Evolutionary conservation across 2,329 filamentous ascomycete species (phyloP).

Genomic region (Colletotrichum filicis): DNA sequence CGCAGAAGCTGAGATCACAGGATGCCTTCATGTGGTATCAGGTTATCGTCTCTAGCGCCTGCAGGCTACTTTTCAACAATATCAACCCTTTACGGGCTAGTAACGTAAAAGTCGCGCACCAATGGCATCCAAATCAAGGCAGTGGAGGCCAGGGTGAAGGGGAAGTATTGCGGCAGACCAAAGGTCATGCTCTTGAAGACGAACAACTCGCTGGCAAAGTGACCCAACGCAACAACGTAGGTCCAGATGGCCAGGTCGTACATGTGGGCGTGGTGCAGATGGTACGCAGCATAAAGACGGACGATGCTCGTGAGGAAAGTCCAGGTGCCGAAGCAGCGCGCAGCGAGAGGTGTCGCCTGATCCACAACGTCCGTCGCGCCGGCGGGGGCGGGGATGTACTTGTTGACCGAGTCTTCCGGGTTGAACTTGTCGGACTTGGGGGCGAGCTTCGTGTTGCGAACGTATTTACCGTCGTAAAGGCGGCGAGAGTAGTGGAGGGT

Average conservation of each 20-base stretch:
- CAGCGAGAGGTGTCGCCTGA: constrained; percentile 79
- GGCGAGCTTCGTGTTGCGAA: constrained; percentile 59
- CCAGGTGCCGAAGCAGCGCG: constrained; percentile 88
- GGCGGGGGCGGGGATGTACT: constrained; percentile 58
- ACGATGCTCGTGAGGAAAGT: constrained; percentile 82
- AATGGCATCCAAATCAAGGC: constrained; percentile 70
- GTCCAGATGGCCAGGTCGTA: constrained; percentile 88
- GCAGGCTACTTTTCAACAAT: not conserved
- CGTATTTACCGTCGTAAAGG: constrained; percentile 79
- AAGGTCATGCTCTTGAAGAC: constrained; percentile 81
- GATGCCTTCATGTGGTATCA: not conserved
- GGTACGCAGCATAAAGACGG: constrained; percentile 85
- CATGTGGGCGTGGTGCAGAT: constrained; percentile 76
- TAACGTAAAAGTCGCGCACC: constrained; percentile 78
- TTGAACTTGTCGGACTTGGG: constrained; percentile 54
- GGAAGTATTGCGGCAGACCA: constrained; percentile 65
- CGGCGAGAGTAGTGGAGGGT: constrained; percentile 86
- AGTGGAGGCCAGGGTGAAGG: constrained; percentile 61
- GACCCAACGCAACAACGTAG: constrained; percentile 79
- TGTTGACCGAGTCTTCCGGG: constrained; percentile 64
- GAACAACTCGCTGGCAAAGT: constrained; percentile 85
- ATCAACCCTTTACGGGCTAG: constrained; percentile 38
- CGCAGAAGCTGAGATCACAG: not conserved
- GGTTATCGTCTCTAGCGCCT: not conserved
- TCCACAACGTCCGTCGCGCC: constrained; percentile 60